phyloP scores from a whole-genome alignment of 1,284 basidiomycete species.

The Phellopilus nigrolimitatus region DNA sequence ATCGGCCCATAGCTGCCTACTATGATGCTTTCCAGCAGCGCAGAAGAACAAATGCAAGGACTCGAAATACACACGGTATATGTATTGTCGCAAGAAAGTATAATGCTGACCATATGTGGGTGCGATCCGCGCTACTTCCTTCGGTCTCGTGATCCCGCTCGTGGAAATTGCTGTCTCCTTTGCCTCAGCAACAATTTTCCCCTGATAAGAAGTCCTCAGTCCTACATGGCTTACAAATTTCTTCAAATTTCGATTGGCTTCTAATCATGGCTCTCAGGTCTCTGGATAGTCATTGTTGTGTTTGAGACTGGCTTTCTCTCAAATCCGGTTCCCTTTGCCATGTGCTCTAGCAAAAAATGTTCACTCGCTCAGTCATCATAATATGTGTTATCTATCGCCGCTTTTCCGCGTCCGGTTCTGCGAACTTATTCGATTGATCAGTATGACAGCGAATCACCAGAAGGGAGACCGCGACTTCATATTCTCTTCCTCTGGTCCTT shows the following conservation, averaged over 20 bases:
- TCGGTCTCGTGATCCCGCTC: not conserved
- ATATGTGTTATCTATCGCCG: not conserved
- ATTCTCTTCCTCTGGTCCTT: no score
- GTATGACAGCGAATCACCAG: no score
- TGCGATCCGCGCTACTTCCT: conserved; percentile 4
- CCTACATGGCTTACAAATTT: conserved; percentile 1
- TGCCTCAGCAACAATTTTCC: not conserved
- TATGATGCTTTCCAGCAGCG: no score
- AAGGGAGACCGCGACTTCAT: no score
- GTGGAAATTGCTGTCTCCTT: not conserved
- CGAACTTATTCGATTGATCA: not conserved
- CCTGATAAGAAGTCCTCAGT: not conserved
- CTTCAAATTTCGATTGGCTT: no score
- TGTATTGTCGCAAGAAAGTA: no score
- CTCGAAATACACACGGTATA: no score
- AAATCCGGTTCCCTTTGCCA: conserved; percentile 12
- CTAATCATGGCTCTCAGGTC: no score
- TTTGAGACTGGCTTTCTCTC: not conserved
- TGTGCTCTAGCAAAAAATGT: conserved; percentile 1
- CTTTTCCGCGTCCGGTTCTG: not conserved
- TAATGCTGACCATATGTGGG: no score
- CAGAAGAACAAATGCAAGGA: no score
- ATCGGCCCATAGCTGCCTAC: no score
- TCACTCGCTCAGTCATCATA: not conserved
- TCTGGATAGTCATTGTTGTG: conserved; percentile 1